phyloP scores from a whole-genome alignment of 345 rosid species.

The Anastatica hierochuntica region DNA sequence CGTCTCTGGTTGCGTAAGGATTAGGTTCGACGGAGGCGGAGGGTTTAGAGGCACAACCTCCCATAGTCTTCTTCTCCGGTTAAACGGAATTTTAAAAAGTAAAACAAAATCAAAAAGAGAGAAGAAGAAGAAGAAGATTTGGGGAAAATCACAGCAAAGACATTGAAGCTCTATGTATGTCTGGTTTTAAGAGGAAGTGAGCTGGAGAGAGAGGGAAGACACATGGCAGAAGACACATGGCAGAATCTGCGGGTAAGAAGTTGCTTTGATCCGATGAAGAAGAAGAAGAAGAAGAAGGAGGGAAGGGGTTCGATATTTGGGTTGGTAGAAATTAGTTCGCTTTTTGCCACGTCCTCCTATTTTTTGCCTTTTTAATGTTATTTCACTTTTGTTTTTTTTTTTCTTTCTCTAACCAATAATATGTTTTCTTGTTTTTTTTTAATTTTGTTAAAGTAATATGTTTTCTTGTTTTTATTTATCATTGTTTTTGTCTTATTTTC shows the following conservation, averaged over 20 bases:
- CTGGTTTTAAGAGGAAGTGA: slow-evolving; percentile 18
- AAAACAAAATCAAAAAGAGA: neutral
- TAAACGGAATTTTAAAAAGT: too few species aligned
- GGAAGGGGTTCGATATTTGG: slow-evolving; percentile 9
- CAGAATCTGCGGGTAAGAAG: slow-evolving; percentile 26
- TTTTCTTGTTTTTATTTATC: too few species aligned
- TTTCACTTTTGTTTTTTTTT: too few species aligned
- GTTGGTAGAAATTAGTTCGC: slow-evolving; percentile 22
- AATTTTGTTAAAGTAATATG: too few species aligned
- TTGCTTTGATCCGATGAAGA: slow-evolving; percentile 18
- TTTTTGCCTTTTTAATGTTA: neutral
- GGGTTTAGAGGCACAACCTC: slow-evolving; percentile 71
- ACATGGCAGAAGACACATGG: slow-evolving; percentile 33
- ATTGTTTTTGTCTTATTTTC: too few species aligned
- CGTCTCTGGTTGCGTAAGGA: slow-evolving; percentile 48
- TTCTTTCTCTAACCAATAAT: too few species aligned
- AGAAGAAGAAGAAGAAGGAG: too few species aligned
- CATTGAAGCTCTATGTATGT: slow-evolving; percentile 22
- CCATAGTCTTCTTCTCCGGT: too few species aligned
- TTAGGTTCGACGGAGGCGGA: slow-evolving; percentile 41
- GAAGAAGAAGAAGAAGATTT: slow-evolving; percentile 3
- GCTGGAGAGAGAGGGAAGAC: slow-evolving; percentile 28
- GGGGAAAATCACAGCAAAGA: slow-evolving; percentile 25
- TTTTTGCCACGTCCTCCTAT: slow-evolving; percentile 24
- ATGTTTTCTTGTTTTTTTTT: too few species aligned